Percentiles rank a stretch among this genome's conserved stretches.
Conservation (phyloP, 495 filamentous ascomycete species). For the Aspergillus conjunctus region DNA sequence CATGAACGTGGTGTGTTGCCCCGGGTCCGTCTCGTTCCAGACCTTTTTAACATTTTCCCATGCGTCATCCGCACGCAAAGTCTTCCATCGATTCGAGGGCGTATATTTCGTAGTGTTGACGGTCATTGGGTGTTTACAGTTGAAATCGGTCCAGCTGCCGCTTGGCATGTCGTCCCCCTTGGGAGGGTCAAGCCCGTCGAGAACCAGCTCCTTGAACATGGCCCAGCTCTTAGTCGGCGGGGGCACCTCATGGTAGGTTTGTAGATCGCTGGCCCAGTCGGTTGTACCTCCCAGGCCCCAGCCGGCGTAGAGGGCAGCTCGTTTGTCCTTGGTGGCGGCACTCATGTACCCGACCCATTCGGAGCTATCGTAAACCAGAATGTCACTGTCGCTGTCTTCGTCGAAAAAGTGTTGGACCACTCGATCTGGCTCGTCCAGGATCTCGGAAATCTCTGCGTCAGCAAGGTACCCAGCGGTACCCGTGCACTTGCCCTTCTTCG, state of each 20-base stretch:
- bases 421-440: neutral
- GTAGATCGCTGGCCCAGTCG: slow-evolving; percentile 46
- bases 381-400: slow-evolving; percentile 31
- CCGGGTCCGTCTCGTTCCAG: neutral
- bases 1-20: neutral
- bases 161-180: neutral
- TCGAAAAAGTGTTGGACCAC: neutral
- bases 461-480: slow-evolving; percentile 30
- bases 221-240: neutral
- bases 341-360: slow-evolving; percentile 48
- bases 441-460: slow-evolving; percentile 19
- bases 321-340: slow-evolving; percentile 23
- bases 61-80: neutral
- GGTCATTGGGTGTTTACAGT: neutral
- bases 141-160: neutral
- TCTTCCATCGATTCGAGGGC: neutral
- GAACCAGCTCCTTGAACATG: neutral
- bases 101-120: neutral
- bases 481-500: slow-evolving; percentile 12
- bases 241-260: slow-evolving; percentile 3
- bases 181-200: neutral
- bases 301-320: slow-evolving; percentile 22
- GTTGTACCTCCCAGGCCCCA: slow-evolving; percentile 34
- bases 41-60: neutral
- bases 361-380: slow-evolving; percentile 41